phyloP scores from a whole-genome alignment of 164 flowering plant genomes.

The Magnolia officinalis region DNA sequence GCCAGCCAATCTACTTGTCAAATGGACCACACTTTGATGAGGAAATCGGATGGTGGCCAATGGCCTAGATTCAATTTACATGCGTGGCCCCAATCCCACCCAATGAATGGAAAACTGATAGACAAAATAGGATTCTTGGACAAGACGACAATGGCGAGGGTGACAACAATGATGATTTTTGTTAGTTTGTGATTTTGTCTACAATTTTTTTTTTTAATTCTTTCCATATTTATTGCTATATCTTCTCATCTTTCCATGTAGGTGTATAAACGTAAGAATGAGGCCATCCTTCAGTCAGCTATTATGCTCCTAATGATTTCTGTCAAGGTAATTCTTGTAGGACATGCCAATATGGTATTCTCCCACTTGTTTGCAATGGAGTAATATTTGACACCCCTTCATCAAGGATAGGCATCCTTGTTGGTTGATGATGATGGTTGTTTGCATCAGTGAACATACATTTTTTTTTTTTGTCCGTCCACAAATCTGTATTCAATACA shows the following conservation, averaged over 20 bases:
- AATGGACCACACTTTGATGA: no score
- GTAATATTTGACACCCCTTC: background rate
- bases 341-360: background rate
- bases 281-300: background rate
- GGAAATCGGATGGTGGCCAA: no score
- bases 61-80: no score
- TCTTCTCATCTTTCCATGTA: background rate
- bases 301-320: conserved; percentile 8
- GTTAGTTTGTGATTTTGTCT: background rate
- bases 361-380: background rate
- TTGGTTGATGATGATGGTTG: background rate
- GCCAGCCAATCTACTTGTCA: no score
- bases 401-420: background rate
- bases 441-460: no score
- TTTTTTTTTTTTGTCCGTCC: background rate
- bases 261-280: conserved; percentile 1
- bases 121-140: background rate
- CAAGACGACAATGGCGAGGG: background rate
- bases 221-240: no score
- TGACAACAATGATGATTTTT: background rate
- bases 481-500: background rate
- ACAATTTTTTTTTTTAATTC: no score
- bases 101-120: background rate
- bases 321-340: conserved; percentile 2
- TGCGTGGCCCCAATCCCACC: no score